Evolutionary conservation across 2,329 filamentous ascomycete species (phyloP).

Genomic region (Torrubiella hemipterigena): DNA sequence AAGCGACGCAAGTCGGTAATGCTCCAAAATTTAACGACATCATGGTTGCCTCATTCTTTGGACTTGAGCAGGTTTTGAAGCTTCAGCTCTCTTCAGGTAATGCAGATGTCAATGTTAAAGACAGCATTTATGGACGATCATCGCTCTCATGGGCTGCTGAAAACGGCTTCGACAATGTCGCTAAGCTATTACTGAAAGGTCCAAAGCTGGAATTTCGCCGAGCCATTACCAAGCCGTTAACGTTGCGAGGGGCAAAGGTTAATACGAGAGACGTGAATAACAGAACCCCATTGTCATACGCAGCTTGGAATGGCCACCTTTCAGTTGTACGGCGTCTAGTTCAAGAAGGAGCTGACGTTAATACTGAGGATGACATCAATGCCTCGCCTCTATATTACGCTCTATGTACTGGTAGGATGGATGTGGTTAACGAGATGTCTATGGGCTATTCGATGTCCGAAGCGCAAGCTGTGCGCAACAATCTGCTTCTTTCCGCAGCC

Average conservation of each 20-base stretch:
- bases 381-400: neutral
- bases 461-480: neutral
- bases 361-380: neutral
- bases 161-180: constrained; percentile 1
- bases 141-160: constrained; percentile 3
- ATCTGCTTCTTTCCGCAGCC: neutral
- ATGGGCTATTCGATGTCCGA: neutral
- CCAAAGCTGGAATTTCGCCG: neutral
- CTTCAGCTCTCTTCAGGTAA: neutral
- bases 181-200: constrained; percentile 1
- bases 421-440: neutral
- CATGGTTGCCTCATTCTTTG: constrained; percentile 4
- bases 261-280: neutral
- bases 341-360: neutral
- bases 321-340: neutral
- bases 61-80: neutral
- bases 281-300: neutral
- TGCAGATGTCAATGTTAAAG: neutral
- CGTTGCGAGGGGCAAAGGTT: neutral
- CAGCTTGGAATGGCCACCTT: neutral
- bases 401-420: neutral
- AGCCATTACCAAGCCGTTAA: neutral
- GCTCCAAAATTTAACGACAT: neutral
- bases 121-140: neutral
- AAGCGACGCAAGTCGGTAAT: neutral